phyloP scores from a whole-genome alignment of 129 eudicot genomes.

The Lactuca saligna region DNA sequence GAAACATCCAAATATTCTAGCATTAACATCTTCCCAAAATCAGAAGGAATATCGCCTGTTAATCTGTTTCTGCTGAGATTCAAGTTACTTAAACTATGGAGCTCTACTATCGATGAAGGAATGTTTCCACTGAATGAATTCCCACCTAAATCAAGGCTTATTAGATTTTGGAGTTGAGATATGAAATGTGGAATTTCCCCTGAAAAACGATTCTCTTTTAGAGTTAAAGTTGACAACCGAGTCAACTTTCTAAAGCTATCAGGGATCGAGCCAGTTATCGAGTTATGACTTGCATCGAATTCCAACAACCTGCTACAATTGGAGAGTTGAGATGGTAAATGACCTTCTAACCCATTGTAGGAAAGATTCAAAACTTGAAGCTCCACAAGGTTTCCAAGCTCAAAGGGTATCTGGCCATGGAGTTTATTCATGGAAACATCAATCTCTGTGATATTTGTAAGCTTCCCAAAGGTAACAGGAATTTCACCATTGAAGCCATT shows the following conservation, averaged over 20 bases:
- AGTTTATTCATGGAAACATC: conserved; percentile 60
- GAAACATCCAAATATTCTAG: conserved; percentile 63
- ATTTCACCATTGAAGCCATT: conserved; percentile 56
- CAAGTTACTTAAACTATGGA: conserved; percentile 45
- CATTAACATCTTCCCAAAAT: conserved; percentile 46
- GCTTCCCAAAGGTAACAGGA: conserved; percentile 56
- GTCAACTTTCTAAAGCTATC: conserved; percentile 42
- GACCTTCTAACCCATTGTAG: conserved; percentile 58
- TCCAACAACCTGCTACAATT: conserved; percentile 48
- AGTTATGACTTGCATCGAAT: conserved; percentile 59
- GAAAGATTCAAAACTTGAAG: conserved; percentile 63
- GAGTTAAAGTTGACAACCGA: conserved; percentile 42
- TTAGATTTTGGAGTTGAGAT: conserved; percentile 45
- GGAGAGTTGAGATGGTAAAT: conserved; percentile 56
- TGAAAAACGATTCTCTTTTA: conserved; percentile 55
- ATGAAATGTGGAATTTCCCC: conserved; percentile 61
- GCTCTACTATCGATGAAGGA: conserved; percentile 47
- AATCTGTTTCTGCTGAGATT: conserved; percentile 68
- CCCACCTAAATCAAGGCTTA: conserved; percentile 62
- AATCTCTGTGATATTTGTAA: conserved; percentile 41
- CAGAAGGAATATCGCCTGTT: conserved; percentile 52
- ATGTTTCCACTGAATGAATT: conserved; percentile 61
- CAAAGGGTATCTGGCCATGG: conserved; percentile 50
- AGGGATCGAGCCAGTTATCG: conserved; percentile 58
- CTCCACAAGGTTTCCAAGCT: conserved; percentile 54